These are phyloP conservation scores for Sisymbrium irio DNA, from an alignment of 345 rosid genomes.

Conservation along the genomic window DNA sequence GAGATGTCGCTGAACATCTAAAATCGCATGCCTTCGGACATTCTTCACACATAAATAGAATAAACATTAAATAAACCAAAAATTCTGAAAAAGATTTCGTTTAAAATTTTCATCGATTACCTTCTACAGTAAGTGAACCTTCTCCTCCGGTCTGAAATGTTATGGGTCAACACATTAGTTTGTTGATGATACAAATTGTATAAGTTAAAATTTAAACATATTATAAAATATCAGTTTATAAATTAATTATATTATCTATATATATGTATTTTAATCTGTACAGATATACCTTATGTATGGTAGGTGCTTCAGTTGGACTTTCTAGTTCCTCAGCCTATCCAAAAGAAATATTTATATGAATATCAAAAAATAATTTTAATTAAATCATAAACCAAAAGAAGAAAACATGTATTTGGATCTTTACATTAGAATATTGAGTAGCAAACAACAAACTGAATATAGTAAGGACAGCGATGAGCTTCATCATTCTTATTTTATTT, in stretches of 20 bases:
- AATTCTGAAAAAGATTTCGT: background rate
- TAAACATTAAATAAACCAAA: background rate
- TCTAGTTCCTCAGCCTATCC: constrained; percentile 10
- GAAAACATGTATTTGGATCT: background rate
- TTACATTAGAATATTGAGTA: constrained; percentile 22
- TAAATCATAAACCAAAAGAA: background rate
- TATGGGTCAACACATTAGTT: background rate
- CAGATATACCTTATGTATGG: background rate
- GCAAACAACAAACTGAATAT: constrained; percentile 12
- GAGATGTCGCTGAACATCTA: constrained; percentile 31
- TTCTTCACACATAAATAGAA: constrained; percentile 16
- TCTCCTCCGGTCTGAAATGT: constrained; percentile 23
- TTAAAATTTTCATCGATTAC: constrained; percentile 1
- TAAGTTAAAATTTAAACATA: background rate
- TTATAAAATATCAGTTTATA: background rate
- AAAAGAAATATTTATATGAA: background rate
- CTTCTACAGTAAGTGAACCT: constrained; percentile 1
- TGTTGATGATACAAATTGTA: background rate
- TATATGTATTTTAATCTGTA: background rate
- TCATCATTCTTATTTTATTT: constrained; percentile 2
- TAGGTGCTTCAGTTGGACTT: background rate
- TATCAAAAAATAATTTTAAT: background rate
- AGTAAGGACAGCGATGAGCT: background rate
- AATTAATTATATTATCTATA: background rate
- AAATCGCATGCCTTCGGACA: constrained; percentile 24